Base-by-base conservation (phyloP, 495 filamentous ascomycete genomes). In the Neurospora sp. region DNA sequence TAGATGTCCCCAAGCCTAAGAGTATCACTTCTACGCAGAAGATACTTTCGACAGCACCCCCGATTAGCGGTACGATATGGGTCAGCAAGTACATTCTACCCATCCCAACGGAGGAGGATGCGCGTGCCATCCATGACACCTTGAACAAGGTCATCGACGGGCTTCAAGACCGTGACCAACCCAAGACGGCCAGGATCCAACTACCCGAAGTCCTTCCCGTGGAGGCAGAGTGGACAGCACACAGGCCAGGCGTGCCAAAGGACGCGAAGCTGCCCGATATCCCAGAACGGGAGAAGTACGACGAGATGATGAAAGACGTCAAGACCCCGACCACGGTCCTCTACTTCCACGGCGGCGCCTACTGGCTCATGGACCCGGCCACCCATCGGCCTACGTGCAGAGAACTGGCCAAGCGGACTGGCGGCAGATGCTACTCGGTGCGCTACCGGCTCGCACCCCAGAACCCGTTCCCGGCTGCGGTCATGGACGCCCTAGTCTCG, bases 311-410 rank as follows among this genome's bases (percentile, higher is more conserved):
- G 84, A 87, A 86, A 75, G 94, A 96, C 75, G 85, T 88, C 37
- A 86, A 80, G 10, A 87, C 83, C 31, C 84, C 88, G n/a, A 87
- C 87, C 41, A 94, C 92, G 0, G 81, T 97, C 1, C 82, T 97
- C 38, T 97, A 93, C 78, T 90, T 97, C 79, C 95, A 98, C 78
- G 95, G 95, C 59, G 95, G 95, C 39, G 93, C 90, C n/a, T 91
- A 92, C 82, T 94, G 85, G 41, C 77, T 97, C 70, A 88, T 94
- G 85, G 94, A 95, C 72, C 94, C 94, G 12, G 85, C 86, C 71
- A 90, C 88, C 0, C 91, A 93, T 74, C 83, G 85, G 38, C 73
- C 73, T 20, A 79, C 82, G 38, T 84, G 78, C 39, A 83, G 82
- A 70, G 84, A 79, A 12, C 76, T 89, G 31, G 87, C 87, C 45